These are phyloP conservation scores for Thalia dealbata DNA, from an alignment of 176 grass and related monocot genomes.

Conservation along the genomic window DNA sequence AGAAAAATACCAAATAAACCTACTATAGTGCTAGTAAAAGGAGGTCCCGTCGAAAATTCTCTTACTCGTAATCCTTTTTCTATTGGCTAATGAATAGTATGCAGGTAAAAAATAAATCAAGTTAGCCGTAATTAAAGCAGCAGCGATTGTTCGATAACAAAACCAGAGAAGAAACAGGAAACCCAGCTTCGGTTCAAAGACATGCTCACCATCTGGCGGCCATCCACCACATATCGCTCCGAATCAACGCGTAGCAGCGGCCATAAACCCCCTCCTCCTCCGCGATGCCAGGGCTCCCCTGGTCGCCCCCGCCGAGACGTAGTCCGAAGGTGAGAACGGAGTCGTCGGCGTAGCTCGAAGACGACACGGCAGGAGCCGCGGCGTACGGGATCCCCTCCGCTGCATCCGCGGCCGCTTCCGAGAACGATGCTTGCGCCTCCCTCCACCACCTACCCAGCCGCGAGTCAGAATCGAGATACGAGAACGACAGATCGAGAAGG, in stretches of 20 bases:
- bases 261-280: neutral
- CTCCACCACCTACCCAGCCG: slow-evolving; percentile 52
- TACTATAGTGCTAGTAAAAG: neutral
- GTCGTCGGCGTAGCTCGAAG: slow-evolving; percentile 25
- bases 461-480: neutral
- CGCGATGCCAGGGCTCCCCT: neutral
- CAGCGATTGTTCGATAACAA: neutral
- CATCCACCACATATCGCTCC: neutral
- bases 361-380: neutral
- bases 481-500: neutral
- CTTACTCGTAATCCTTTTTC: neutral
- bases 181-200: neutral
- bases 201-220: slow-evolving; percentile 5
- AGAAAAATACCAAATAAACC: neutral
- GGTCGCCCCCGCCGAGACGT: slow-evolving; percentile 32
- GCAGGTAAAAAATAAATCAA: neutral
- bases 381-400: slow-evolving; percentile 38
- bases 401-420: slow-evolving; percentile 25
- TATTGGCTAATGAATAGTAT: neutral
- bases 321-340: slow-evolving; percentile 61
- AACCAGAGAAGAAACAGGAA: neutral
- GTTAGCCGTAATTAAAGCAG: neutral
- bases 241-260: slow-evolving; percentile 2
- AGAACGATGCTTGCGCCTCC: slow-evolving; percentile 23
- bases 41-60: neutral